A percentile compares a stretch with the other conserved stretches of the same genome.
Evolutionary conservation across 495 filamentous ascomycete species (phyloP).

Genomic region (Platismatia glauca): DNA sequence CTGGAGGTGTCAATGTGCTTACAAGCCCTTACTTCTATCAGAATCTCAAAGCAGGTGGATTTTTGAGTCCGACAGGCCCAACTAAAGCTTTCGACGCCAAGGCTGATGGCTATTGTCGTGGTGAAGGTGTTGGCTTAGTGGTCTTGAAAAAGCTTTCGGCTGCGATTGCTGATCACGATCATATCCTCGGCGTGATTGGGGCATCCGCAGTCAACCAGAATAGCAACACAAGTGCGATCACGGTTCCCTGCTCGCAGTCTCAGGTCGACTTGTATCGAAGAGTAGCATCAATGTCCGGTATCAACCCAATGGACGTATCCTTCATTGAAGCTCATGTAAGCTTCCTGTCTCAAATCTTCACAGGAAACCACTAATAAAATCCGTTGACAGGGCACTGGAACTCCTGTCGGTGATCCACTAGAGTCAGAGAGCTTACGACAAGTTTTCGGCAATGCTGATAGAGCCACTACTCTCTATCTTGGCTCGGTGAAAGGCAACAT

Average conservation of each 20-base stretch:
- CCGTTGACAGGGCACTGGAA: background rate
- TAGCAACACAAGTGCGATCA: slow-evolving; percentile 58
- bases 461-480: slow-evolving; percentile 29
- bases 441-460: slow-evolving; percentile 32
- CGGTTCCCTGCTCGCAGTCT: slow-evolving; percentile 39
- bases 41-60: slow-evolving; percentile 32
- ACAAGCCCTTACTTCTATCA: slow-evolving; percentile 31
- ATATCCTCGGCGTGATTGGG: slow-evolving; percentile 53
- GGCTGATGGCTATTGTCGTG: slow-evolving; percentile 68
- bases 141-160: slow-evolving; percentile 57
- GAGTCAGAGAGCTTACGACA: slow-evolving; percentile 31
- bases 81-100: slow-evolving; percentile 66
- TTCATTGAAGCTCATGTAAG: slow-evolving; percentile 32
- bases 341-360: too few species aligned
- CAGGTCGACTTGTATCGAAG: slow-evolving; percentile 26
- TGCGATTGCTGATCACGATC: slow-evolving; percentile 53
- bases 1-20: slow-evolving; percentile 37
- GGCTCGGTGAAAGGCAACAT: slow-evolving; percentile 36
- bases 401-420: slow-evolving; percentile 31
- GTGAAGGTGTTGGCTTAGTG: slow-evolving; percentile 55
- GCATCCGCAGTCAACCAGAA: slow-evolving; percentile 58
- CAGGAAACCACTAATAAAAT: too few species aligned
- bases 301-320: slow-evolving; percentile 21
- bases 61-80: slow-evolving; percentile 34
- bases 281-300: slow-evolving; percentile 3